These are phyloP conservation scores for Penicillium arizonense DNA, from an alignment of 495 filamentous ascomycete species.

Conservation along the genomic window DNA sequence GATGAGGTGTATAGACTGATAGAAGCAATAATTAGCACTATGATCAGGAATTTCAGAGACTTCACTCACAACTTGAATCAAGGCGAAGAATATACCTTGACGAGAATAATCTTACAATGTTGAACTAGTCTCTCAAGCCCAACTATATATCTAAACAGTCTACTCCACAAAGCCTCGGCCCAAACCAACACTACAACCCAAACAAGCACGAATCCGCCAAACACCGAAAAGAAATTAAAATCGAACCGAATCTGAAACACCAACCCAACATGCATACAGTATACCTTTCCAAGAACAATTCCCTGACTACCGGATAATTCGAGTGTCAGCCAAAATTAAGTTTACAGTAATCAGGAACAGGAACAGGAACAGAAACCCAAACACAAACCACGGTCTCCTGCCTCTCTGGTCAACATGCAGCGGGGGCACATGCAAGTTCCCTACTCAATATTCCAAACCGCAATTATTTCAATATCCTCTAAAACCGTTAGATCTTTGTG, in stretches of 20 bases:
- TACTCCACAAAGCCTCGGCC: neutral
- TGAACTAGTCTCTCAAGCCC: too few species aligned
- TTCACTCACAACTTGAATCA: neutral
- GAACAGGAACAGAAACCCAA: too few species aligned
- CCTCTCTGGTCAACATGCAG: neutral
- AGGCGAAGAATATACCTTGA: too few species aligned
- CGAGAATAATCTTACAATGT: too few species aligned
- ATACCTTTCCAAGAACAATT: neutral
- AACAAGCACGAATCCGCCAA: neutral
- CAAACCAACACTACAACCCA: neutral
- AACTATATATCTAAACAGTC: neutral
- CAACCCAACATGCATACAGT: neutral
- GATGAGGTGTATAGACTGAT: neutral
- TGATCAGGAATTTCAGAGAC: neutral
- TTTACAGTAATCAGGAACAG: too few species aligned
- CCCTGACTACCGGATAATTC: neutral
- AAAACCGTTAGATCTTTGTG: neutral
- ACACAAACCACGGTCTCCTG: neutral
- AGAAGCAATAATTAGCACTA: neutral
- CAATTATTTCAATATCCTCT: neutral
- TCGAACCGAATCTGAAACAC: slow-evolving; percentile 3
- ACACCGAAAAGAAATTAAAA: neutral
- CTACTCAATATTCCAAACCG: too few species aligned
- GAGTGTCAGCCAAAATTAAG: too few species aligned
- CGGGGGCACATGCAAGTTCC: neutral